A percentile compares a stretch with the other conserved stretches of the same genome.
Conservation (phyloP, 768 basidiomycete species). For the Obba rivulosa region DNA sequence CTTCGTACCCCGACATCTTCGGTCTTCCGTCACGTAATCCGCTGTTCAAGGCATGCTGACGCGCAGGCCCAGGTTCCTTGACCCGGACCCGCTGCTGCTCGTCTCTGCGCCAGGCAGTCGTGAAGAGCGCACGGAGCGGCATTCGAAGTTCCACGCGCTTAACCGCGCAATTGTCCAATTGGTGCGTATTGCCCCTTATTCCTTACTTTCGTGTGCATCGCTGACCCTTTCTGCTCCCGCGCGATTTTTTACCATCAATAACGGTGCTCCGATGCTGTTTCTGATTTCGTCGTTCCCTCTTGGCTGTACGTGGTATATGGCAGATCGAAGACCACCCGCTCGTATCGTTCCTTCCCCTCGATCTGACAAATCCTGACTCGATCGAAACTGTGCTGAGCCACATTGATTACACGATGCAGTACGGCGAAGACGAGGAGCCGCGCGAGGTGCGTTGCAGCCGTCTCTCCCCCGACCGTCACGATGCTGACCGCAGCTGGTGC, state of each 20-base stretch:
- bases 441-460: constrained; percentile 59
- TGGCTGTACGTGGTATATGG: constrained; percentile 3
- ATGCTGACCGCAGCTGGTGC: background rate
- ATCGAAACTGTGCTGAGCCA: constrained; percentile 89
- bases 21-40: background rate
- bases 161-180: constrained; percentile 95
- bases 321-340: constrained; percentile 99
- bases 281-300: background rate
- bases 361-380: constrained; percentile 85
- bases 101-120: constrained; percentile 52
- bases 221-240: background rate
- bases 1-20: too few species aligned
- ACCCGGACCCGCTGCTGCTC: constrained; percentile 90
- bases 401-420: constrained; percentile 98
- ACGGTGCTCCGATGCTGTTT: background rate
- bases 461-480: background rate
- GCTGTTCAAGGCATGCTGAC: background rate
- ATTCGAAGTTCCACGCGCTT: constrained; percentile 86
- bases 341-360: constrained; percentile 93
- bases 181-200: constrained; percentile 48
- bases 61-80: constrained; percentile 58
- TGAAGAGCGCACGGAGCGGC: constrained; percentile 46
- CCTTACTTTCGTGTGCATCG: background rate
- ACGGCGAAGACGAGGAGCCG: constrained; percentile 97
- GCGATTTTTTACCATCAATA: background rate